Percentiles rank a stretch among this genome's conserved stretches.
These are phyloP conservation scores for Neonectria neomacrospora DNA, from an alignment of 2,329 filamentous ascomycete species.

Conservation along the genomic window DNA sequence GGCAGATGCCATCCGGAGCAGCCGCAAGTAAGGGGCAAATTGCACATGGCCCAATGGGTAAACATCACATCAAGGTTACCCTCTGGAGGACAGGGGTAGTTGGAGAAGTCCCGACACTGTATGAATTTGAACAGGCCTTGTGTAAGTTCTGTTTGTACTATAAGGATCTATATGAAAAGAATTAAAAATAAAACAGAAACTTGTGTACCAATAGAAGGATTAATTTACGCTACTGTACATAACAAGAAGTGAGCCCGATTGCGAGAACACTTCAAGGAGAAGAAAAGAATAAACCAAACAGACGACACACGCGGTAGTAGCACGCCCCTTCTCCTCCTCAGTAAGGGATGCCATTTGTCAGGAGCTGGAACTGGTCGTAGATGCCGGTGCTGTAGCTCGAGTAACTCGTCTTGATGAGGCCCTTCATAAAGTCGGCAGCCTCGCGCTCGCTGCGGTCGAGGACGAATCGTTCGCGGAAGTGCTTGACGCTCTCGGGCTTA, in stretches of 20 bases:
- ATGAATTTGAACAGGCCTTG: not conserved
- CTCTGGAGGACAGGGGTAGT: not conserved
- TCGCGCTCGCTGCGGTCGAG: slow-evolving; percentile 91
- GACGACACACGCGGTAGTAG: not conserved
- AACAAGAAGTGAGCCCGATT: slow-evolving; percentile 1
- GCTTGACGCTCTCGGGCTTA: slow-evolving; percentile 92
- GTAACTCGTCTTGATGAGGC: slow-evolving; percentile 89
- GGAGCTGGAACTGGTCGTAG: slow-evolving; percentile 97
- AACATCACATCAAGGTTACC: not conserved
- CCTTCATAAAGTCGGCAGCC: slow-evolving; percentile 93
- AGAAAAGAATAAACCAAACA: slow-evolving; percentile 7
- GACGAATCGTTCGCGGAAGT: slow-evolving; percentile 93
- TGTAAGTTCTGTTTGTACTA: slow-evolving; percentile 3
- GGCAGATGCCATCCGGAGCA: not conserved
- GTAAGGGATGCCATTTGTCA: slow-evolving; percentile 98
- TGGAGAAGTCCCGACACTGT: not conserved
- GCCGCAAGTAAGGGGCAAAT: not conserved
- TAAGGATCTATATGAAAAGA: slow-evolving; percentile 1
- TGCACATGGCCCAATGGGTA: not conserved
- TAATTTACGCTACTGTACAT: slow-evolving; percentile 16
- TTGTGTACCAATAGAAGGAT: slow-evolving; percentile 14
- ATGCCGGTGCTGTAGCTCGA: slow-evolving; percentile 91
- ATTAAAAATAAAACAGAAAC: slow-evolving; percentile 17
- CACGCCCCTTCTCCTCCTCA: slow-evolving; percentile 53
- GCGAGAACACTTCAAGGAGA: no score